Evolutionary conservation across 208 protist species (phyloP).

Genomic region (Trypanosoma theileri): DNA sequence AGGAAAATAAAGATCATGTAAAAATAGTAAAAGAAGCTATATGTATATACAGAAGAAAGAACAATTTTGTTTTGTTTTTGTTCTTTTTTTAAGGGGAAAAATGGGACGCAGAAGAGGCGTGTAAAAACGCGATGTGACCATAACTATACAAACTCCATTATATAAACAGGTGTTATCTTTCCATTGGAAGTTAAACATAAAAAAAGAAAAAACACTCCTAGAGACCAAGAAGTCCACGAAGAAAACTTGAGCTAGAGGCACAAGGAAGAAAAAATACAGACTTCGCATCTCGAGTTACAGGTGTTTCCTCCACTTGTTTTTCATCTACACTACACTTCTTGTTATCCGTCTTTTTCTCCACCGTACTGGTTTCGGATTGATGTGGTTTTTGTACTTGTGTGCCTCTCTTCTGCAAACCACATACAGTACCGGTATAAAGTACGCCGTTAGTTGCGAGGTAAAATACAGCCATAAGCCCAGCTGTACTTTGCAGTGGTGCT

Average conservation of each 20-base stretch:
- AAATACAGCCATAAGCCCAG: slow-evolving; percentile 61
- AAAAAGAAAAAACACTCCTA: slow-evolving; percentile 7
- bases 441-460: slow-evolving; percentile 60
- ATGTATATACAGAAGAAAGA: neutral
- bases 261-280: slow-evolving; percentile 37
- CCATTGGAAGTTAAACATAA: neutral
- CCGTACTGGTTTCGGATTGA: neutral
- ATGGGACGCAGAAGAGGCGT: no score
- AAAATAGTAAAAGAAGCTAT: no score
- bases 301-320: neutral
- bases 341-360: no score
- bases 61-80: neutral
- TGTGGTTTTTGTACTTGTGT: neutral
- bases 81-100: no score
- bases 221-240: slow-evolving; percentile 39
- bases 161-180: no score
- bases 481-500: slow-evolving; percentile 28
- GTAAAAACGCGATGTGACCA: no score
- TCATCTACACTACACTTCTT: neutral
- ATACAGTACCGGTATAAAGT: slow-evolving; percentile 47
- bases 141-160: no score
- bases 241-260: slow-evolving; percentile 41
- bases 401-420: neutral
- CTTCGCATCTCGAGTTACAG: neutral
- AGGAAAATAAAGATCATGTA: neutral